Evolutionary conservation across 306 rosid species (phyloP).

Genomic region (Coriaria nepalensis): DNA sequence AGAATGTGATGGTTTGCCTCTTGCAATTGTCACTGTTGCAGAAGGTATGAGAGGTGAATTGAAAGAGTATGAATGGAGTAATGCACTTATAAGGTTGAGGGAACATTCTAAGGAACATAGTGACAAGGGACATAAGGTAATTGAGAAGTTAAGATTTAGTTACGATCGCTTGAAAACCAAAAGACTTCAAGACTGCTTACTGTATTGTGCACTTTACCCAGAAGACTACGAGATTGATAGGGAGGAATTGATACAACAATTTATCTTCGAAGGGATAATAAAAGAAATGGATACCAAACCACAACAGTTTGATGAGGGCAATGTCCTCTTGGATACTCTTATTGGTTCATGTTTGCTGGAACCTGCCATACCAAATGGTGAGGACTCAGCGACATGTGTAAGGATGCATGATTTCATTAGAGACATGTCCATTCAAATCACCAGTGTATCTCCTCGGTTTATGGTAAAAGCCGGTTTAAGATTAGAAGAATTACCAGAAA

Average conservation of each 20-base stretch:
- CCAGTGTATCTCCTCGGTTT: not conserved
- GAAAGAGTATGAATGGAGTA: not conserved
- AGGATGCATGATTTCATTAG: constrained; percentile 13
- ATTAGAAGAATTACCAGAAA: not conserved
- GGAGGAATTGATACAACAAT: not conserved
- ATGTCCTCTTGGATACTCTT: not conserved
- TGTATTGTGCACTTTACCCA: not conserved
- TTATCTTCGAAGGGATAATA: not conserved
- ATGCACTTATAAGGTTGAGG: not conserved
- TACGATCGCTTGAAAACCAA: not conserved
- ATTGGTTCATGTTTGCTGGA: not conserved
- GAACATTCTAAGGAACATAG: not conserved
- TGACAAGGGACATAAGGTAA: not conserved
- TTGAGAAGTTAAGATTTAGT: not conserved
- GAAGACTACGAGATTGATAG: not conserved
- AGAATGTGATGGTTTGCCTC: no score
- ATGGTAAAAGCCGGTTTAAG: not conserved
- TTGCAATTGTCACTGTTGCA: not conserved
- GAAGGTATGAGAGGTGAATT: not conserved
- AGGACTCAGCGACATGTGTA: not conserved
- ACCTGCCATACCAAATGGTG: not conserved
- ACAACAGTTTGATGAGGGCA: not conserved
- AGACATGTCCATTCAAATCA: constrained; percentile 7
- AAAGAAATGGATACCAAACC: not conserved
- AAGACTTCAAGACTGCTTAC: not conserved